Percentiles rank a stretch among this genome's conserved stretches.
These are phyloP conservation scores for Citrus glauca DNA, from an alignment of 345 rosid species.

Conservation along the genomic window DNA sequence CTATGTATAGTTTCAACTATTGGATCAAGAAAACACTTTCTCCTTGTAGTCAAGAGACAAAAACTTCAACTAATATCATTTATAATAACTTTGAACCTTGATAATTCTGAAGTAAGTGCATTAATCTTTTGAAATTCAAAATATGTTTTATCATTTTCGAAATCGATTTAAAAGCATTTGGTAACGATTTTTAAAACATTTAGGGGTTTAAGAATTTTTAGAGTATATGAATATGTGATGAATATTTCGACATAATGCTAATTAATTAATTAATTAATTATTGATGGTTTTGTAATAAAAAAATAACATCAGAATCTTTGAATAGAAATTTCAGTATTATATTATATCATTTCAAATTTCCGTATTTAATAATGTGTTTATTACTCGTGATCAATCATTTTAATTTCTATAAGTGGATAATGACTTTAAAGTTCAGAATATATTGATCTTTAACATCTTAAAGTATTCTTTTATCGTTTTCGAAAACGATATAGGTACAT, in stretches of 20 bases:
- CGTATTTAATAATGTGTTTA: background rate
- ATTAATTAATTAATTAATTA: background rate
- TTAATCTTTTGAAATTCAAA: no score
- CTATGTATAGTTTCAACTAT: no score
- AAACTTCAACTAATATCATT: background rate
- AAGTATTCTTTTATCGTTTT: no score
- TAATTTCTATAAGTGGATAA: background rate
- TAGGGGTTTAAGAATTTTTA: no score
- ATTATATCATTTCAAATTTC: background rate
- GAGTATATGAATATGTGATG: no score
- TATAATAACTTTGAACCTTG: background rate
- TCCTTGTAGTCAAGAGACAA: background rate
- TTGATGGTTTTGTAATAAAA: background rate
- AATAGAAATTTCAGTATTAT: background rate
- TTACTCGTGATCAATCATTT: background rate
- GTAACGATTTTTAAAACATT: no score
- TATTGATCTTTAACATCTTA: no score
- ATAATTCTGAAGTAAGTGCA: background rate
- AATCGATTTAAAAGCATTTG: no score
- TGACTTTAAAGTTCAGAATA: no score
- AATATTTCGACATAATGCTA: background rate
- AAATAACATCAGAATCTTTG: background rate
- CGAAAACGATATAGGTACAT: no score
- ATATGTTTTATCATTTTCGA: no score
- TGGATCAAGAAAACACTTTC: background rate